A percentile compares a stretch with the other conserved stretches of the same genome.
These are phyloP conservation scores for Cardiospermum halicacabum DNA, from an alignment of 345 rosid species.

Conservation along the genomic window DNA sequence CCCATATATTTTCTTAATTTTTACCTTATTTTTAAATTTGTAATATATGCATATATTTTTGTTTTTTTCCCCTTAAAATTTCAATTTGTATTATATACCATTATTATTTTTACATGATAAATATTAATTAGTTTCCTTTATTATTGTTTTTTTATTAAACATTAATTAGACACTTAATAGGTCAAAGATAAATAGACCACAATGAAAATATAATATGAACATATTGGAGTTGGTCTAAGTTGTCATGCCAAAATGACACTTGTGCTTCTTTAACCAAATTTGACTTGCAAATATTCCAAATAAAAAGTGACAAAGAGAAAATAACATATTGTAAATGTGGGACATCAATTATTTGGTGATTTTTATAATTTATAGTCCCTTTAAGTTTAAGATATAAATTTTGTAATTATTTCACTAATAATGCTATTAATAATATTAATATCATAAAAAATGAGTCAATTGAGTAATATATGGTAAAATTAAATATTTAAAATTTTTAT, in stretches of 20 bases:
- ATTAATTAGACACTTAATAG: not conserved
- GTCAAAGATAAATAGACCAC: too few relatives aligned
- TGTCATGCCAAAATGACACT: not conserved
- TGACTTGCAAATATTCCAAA: not conserved
- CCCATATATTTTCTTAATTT: too few relatives aligned
- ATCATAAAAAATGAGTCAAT: too few relatives aligned
- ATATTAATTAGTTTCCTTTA: too few relatives aligned
- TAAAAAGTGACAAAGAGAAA: not conserved
- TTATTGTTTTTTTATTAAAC: too few relatives aligned
- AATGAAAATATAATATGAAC: not conserved
- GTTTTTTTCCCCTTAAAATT: too few relatives aligned
- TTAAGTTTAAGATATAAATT: slow-evolving; percentile 10
- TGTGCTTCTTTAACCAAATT: not conserved
- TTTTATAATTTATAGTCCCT: slow-evolving; percentile 5
- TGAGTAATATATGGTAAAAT: too few relatives aligned
- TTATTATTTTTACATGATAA: too few relatives aligned
- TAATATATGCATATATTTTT: too few relatives aligned
- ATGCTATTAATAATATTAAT: not conserved
- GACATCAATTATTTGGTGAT: not conserved
- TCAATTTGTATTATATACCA: too few relatives aligned
- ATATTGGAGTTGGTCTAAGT: not conserved
- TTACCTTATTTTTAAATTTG: too few relatives aligned
- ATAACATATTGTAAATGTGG: not conserved
- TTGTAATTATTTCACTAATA: not conserved
- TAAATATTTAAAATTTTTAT: too few relatives aligned